Conservation (phyloP, 352 stramenopile species). For the Halophytophthora polymorphica region DNA sequence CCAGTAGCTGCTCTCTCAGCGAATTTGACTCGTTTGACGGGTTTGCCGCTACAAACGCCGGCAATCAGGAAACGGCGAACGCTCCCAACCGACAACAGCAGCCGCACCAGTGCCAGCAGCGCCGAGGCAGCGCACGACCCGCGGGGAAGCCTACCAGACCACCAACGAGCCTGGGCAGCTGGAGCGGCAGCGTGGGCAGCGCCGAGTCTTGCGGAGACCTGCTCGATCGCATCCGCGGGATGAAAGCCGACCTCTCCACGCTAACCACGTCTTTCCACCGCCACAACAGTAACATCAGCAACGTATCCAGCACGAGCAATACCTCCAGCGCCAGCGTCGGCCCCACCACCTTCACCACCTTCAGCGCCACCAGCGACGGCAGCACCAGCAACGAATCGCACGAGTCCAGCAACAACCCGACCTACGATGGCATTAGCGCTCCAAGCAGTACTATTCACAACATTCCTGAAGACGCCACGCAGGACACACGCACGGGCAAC, state of each 20-base stretch:
- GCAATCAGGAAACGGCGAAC: conserved; percentile 23
- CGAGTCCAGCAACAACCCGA: too few relatives aligned
- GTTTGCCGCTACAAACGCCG: conserved; percentile 13
- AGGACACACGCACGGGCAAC: too few relatives aligned
- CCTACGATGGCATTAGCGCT: too few relatives aligned
- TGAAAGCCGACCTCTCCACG: conserved; percentile 45
- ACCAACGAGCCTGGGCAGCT: too few relatives aligned
- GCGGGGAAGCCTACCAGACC: background rate
- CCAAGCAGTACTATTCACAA: too few relatives aligned
- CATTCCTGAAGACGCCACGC: too few relatives aligned
- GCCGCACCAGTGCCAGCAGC: conserved; percentile 9
- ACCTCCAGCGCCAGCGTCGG: conserved; percentile 12
- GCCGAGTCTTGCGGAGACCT: conserved; percentile 29
- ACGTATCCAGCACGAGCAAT: conserved; percentile 10
- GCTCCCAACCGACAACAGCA: background rate
- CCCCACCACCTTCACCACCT: background rate
- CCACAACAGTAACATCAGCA: conserved; percentile 2
- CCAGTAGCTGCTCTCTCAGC: conserved; percentile 57
- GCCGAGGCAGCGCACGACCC: conserved; percentile 5
- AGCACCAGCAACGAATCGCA: too few relatives aligned
- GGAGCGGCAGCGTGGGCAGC: conserved; percentile 21
- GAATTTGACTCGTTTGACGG: conserved; percentile 57
- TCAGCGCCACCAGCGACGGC: background rate
- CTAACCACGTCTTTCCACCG: conserved; percentile 21
- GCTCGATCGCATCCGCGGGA: conserved; percentile 47